phyloP scores from a whole-genome alignment of 2,329 filamentous ascomycete species.

The Neonectria ditissima region DNA sequence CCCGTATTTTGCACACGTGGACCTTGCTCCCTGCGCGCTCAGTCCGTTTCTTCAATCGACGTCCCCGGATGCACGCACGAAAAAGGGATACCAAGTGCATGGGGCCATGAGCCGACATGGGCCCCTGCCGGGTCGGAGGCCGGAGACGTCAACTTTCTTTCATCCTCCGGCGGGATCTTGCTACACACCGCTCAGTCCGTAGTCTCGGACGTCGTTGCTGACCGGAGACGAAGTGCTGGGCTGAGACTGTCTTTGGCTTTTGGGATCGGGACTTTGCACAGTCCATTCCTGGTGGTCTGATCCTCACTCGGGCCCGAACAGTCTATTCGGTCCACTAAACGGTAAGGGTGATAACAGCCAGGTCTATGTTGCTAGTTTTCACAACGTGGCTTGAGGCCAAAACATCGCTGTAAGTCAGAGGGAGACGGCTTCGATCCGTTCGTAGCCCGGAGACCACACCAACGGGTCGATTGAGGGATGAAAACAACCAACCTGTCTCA shows the following conservation, averaged over 20 bases:
- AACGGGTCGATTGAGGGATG: neutral
- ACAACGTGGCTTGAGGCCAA: neutral
- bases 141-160: constrained; percentile 4
- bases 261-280: neutral
- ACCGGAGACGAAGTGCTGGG: neutral
- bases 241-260: neutral
- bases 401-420: neutral
- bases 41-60: constrained; percentile 2
- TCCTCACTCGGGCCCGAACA: neutral
- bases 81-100: constrained; percentile 5
- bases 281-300: neutral
- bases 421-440: neutral
- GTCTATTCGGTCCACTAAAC: neutral
- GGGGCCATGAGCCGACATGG: constrained; percentile 8
- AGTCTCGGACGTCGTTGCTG: constrained; percentile 5
- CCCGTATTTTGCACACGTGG: constrained; percentile 26
- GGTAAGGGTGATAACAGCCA: neutral
- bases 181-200: constrained; percentile 15
- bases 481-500: constrained; percentile 5
- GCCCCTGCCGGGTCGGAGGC: constrained; percentile 4
- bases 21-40: constrained; percentile 10
- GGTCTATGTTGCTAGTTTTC: neutral
- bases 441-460: neutral
- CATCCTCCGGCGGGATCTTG: constrained; percentile 4
- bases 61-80: constrained; percentile 9